Evolutionary conservation across 768 basidiomycete species (phyloP).

Genomic region (Lepiota brunneoincarnata): DNA sequence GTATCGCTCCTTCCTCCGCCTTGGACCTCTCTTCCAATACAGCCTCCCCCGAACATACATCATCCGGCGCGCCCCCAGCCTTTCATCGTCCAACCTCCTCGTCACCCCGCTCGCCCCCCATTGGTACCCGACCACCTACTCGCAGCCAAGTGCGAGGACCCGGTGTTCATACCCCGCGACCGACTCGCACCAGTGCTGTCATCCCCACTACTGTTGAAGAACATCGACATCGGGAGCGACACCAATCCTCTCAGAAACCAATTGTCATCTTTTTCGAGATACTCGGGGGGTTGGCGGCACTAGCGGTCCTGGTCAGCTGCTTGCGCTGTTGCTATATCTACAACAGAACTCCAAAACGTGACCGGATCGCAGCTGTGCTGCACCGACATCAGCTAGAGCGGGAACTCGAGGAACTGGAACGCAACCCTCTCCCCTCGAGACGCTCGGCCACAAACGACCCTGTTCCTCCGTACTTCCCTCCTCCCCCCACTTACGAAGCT

Average conservation of each 20-base stretch:
- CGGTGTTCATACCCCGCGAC: not conserved
- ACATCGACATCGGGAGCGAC: conserved; percentile 9
- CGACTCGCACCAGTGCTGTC: conserved; percentile 9
- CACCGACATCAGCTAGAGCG: conserved; percentile 45
- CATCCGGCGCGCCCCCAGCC: not conserved
- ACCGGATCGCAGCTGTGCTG: conserved; percentile 40
- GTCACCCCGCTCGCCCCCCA: conserved; percentile 8
- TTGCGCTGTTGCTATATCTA: conserved; percentile 43
- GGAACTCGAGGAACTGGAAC: conserved; percentile 48
- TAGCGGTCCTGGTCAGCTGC: conserved; percentile 32
- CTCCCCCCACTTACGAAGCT: conserved; percentile 43
- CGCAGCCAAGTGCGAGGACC: not conserved
- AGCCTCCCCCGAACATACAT: not conserved
- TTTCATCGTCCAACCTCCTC: conserved; percentile 9
- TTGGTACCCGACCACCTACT: conserved; percentile 6
- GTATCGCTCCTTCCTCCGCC: not conserved
- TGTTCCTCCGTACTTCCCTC: conserved; percentile 51
- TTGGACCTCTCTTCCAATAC: not conserved
- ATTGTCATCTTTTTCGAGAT: conserved; percentile 44
- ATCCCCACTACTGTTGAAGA: conserved; percentile 14
- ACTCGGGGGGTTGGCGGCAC: conserved; percentile 37
- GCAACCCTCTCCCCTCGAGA: conserved; percentile 28
- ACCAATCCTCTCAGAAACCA: conserved; percentile 23
- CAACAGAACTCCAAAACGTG: conserved; percentile 40
- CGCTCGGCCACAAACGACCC: conserved; percentile 36